Base-by-base conservation (phyloP, 192 early-diverging fungal genomes). In the Kickxella alabastrina region DNA sequence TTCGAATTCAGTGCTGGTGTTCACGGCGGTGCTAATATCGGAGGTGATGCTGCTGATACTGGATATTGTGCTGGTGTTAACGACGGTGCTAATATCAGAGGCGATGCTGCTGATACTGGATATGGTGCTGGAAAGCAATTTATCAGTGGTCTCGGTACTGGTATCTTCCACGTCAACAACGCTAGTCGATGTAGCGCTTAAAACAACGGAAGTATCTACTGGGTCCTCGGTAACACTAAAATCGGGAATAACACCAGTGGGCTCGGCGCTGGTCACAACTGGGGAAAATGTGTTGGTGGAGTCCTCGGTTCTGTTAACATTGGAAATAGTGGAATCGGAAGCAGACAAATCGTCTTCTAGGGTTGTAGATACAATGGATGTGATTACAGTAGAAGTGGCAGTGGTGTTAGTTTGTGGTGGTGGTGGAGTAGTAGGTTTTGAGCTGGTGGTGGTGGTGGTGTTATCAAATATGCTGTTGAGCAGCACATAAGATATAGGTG, bases 361-460 rank as follows among this genome's bases (percentile, higher is more conserved):
- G 3, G 12, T 32, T 32, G 31, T 32, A 6, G 31, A 8, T 32
- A 12, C 31, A 8, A 12, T 32, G 6, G 31, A 8, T 32, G 12
- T 32, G 31, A 8, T 32, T 32, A 12, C 6, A 32, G 31, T 32
- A 32, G 31, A 32, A 8, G 12, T 32, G 31, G 31, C 31, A 12
- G 31, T 32, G 12, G 24, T 39, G 34, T 22, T 37, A n/a, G 49
- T 39, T 17, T 19, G 21, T 26, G 37, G 14, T 52, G 34, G 49
- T 15, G 49, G 31, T 12, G 12, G 12, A 32, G 12, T 12, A 32
- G 31, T 32, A n/a, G n/a, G n/a, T n/a, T n/a, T n/a, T 12, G 39
- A 19, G 15, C n/a, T 15, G 27, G 52, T 17, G 26, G 52, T 3
- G 25, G 36, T 27, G 38, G 52, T 19, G 24, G 29, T 15, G 21